Conservation (phyloP, 2,329 filamentous ascomycete species). For the Pestalotiopsis sp. region DNA sequence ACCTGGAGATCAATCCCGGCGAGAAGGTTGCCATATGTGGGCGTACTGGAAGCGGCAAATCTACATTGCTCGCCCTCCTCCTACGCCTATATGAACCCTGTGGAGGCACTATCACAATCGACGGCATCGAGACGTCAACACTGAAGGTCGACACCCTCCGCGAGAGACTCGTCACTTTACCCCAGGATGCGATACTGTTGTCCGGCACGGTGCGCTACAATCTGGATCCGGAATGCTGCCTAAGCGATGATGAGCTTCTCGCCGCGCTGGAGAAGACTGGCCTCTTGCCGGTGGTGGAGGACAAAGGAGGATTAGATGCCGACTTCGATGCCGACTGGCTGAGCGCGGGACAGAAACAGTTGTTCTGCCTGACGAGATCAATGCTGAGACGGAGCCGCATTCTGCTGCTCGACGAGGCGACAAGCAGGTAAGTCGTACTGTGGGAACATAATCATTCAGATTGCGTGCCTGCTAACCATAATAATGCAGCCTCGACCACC, state of each 20-base stretch:
- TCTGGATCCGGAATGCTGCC: conserved; percentile 8
- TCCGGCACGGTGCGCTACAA: conserved; percentile 13
- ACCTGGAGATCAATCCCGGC: conserved; percentile 3
- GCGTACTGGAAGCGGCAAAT: conserved; percentile 9
- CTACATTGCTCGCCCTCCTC: not conserved
- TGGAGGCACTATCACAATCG: not conserved
- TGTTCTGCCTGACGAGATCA: conserved; percentile 15
- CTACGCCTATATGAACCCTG: not conserved
- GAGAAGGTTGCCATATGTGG: conserved; percentile 8
- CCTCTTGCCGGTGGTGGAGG: not conserved
- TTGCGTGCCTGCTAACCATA: not conserved
- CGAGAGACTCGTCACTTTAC: not conserved
- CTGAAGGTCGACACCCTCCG: not conserved
- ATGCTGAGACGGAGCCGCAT: conserved; percentile 9
- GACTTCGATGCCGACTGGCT: conserved; percentile 1
- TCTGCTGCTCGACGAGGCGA: conserved; percentile 16
- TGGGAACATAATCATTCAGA: too few species aligned
- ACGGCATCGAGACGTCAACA: conserved; percentile 2
- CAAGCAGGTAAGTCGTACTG: conserved; percentile 12
- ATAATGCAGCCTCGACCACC: conserved; percentile 4
- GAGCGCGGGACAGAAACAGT: conserved; percentile 14
- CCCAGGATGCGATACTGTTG: conserved; percentile 16
- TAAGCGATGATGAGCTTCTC: conserved; percentile 7
- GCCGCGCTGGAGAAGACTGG: conserved; percentile 7
- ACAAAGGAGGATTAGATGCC: conserved; percentile 4